A percentile compares a stretch with the other conserved stretches of the same genome.
Conservation (phyloP, 345 rosid species). For the Aegle marmelos region DNA sequence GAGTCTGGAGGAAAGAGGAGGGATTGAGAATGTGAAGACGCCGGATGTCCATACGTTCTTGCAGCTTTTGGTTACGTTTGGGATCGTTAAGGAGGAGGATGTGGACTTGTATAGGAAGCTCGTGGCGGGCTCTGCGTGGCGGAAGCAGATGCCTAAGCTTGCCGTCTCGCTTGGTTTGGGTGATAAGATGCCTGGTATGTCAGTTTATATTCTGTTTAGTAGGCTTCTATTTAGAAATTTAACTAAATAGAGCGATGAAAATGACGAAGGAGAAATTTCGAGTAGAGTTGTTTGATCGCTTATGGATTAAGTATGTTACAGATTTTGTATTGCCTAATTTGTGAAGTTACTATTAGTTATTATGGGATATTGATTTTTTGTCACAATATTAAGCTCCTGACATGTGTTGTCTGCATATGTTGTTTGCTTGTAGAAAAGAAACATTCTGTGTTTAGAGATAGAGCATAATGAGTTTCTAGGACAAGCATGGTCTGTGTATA, state of each 20-base stretch:
- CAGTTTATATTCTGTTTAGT: background rate
- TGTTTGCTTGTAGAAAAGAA: background rate
- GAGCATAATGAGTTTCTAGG: background rate
- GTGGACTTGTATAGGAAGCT: conserved; percentile 82
- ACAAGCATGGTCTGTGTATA: background rate
- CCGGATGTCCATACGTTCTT: conserved; percentile 98
- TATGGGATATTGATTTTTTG: background rate
- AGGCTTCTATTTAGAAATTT: background rate
- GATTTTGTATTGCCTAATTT: background rate
- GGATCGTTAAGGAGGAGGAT: conserved; percentile 78
- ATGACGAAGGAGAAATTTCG: background rate
- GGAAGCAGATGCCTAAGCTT: conserved; percentile 98
- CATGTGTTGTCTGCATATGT: background rate
- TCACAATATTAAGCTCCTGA: background rate
- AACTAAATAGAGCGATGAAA: background rate
- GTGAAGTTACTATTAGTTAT: background rate
- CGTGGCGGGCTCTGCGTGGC: conserved; percentile 93
- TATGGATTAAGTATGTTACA: background rate
- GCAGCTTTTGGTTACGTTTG: conserved; percentile 94
- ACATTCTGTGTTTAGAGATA: background rate
- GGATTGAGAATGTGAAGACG: conserved; percentile 87
- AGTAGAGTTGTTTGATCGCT: background rate
- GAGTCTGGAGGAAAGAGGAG: conserved; percentile 88
- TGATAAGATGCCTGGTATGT: conserved; percentile 91
- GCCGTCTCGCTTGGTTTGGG: conserved; percentile 92